These are phyloP conservation scores for Podospora conica DNA, from an alignment of 495 filamentous ascomycete species.

Conservation along the genomic window DNA sequence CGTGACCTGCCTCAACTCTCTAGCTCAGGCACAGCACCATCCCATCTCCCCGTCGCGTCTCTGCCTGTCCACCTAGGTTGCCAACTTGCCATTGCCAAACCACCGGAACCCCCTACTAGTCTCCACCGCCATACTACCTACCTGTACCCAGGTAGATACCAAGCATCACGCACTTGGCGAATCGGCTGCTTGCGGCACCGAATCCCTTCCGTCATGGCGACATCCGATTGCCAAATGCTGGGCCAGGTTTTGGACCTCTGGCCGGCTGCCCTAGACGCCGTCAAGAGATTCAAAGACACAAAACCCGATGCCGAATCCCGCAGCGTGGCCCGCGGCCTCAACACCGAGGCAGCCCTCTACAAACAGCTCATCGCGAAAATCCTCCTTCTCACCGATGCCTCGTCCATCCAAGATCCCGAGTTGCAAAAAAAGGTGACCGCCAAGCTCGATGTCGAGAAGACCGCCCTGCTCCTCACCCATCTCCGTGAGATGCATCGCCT, in stretches of 20 bases:
- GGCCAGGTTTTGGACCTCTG: not conserved
- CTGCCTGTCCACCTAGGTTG: not conserved
- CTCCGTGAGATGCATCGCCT: not conserved
- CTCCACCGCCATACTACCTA: not conserved
- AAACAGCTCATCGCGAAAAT: not conserved
- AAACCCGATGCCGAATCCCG: not conserved
- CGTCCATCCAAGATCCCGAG: not conserved
- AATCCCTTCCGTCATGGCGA: not conserved
- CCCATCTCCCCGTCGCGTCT: not conserved
- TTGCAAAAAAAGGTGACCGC: not conserved
- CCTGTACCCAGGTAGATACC: no score
- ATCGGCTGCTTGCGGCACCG: not conserved
- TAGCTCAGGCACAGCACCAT: not conserved
- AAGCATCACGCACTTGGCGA: no score
- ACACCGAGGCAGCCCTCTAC: not conserved
- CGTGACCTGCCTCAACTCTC: not conserved
- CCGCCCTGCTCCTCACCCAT: not conserved
- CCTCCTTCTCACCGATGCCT: not conserved
- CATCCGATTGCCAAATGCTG: not conserved
- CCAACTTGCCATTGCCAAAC: not conserved
- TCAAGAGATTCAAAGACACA: not conserved
- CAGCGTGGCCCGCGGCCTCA: not conserved
- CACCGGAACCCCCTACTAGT: no score
- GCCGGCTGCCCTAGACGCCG: not conserved
- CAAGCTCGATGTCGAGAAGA: not conserved